Evolutionary conservation across 345 rosid species (phyloP), one percentile per base, ranked within the genome.

Genomic region (Eucalyptus regnans): DNA sequence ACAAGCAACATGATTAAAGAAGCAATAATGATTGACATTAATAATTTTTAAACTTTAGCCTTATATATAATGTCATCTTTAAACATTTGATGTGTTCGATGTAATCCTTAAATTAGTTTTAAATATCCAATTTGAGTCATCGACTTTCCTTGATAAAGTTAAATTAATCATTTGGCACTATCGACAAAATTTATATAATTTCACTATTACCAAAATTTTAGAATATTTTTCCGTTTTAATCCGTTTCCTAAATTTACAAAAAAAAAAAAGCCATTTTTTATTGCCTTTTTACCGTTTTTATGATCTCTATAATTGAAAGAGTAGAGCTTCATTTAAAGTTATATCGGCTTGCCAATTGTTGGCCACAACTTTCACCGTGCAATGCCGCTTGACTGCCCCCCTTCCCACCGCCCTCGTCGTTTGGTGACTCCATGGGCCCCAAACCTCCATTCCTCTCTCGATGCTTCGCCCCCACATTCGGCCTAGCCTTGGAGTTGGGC

Each of bases 1-100:
- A 8, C 76, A n/a, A 0, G 12, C 16, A 1, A 15, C 22, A 8
- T 0, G 5, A 66, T 68, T 31, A 33, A 31, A 31, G 80, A 33
- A 31, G 12, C 43, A 20, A 68, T 8, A 31, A 68, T 4, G 23
- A 8, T 50, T 5, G 3, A 31, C 3, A 10, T 1, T 33, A 17
- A 5, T 68, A 50, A 16, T 50, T 50, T 3, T 16, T 31, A 8
- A 68, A 68, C 3, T 68, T 33, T 16, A 41, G 9, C 11, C 4
- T 4, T 31, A 16, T 5, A 16, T 8, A 3, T 68, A 8, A 8
- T 31, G 23, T 3, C 5, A 4, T 68, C 6, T 6, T 31, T 3
- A 11, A 16, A 68, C 23, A 31, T 17, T 64, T n/a, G 9, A 64
- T 31, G 4, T 17, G 3, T 66, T 66, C 2, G 3, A 31, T 4